Conservation (phyloP, 148 eudicot genomes). For the Fagopyrum homotropicum region DNA sequence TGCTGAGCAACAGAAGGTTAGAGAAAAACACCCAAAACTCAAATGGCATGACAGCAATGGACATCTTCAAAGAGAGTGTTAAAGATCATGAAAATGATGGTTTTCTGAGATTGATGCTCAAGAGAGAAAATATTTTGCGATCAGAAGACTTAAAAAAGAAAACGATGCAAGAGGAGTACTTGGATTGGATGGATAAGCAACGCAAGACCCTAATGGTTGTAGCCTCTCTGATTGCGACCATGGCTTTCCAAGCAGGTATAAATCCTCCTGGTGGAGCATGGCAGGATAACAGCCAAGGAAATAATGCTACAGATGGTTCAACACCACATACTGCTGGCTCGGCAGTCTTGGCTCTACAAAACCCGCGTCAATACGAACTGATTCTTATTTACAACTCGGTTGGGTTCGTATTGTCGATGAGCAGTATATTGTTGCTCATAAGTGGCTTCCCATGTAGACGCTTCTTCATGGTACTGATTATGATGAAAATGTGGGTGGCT, state of each 20-base stretch:
- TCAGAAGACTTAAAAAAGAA: neutral
- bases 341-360: neutral
- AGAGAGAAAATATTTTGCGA: neutral
- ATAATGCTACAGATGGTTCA: neutral
- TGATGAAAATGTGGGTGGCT: conserved; percentile 13
- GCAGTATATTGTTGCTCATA: conserved; percentile 9
- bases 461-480: neutral
- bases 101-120: neutral
- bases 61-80: neutral
- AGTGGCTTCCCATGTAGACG: conserved; percentile 13
- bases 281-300: conserved; percentile 3
- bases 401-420: conserved; percentile 10
- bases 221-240: conserved; percentile 11
- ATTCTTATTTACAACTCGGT: neutral
- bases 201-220: conserved; percentile 11
- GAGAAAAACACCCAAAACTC: conserved; percentile 4
- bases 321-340: neutral
- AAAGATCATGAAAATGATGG: neutral
- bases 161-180: conserved; percentile 2
- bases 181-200: conserved; percentile 11
- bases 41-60: conserved; percentile 14
- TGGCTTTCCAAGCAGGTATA: conserved; percentile 23
- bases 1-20: neutral
- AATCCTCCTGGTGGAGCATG: conserved; percentile 28
- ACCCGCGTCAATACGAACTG: neutral